Evolutionary conservation across 1,139 yeast genomes (phyloP).

Genomic region (Candida sanyaensis): DNA sequence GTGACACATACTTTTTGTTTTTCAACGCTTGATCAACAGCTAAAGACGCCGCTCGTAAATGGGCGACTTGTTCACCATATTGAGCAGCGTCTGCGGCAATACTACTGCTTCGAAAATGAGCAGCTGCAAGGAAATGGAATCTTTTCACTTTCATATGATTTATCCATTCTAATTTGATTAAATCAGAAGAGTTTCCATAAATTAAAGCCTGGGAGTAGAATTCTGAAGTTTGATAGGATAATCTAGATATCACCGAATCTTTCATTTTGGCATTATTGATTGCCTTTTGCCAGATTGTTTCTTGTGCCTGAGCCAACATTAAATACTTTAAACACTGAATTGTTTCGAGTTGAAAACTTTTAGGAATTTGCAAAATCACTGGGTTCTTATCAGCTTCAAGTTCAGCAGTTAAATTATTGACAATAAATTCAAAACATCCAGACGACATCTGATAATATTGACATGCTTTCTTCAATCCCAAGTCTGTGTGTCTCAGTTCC

Average conservation of each 20-base stretch:
- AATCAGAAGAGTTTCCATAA: conserved; percentile 49
- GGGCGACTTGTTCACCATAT: conserved; percentile 73
- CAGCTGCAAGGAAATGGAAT: conserved; percentile 68
- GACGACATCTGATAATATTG: conserved; percentile 69
- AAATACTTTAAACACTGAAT: conserved; percentile 35
- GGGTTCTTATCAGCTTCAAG: conserved; percentile 13
- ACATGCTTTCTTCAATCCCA: conserved; percentile 65
- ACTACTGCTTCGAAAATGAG: conserved; percentile 62
- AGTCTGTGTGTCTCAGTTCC: conserved; percentile 46
- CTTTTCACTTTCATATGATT: conserved; percentile 59
- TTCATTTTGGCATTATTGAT: conserved; percentile 50
- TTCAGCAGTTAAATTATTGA: conserved; percentile 12
- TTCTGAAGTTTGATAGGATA: conserved; percentile 63
- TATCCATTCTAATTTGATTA: conserved; percentile 63
- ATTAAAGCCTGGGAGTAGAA: conserved; percentile 53
- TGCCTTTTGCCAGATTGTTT: conserved; percentile 80
- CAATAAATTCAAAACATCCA: conserved; percentile 57
- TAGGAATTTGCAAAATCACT: conserved; percentile 12
- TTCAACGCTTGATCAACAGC: conserved; percentile 37
- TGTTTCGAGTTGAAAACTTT: conserved; percentile 30
- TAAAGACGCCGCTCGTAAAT: conserved; percentile 42
- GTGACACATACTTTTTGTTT: conserved; percentile 44
- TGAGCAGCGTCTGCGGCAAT: conserved; percentile 49
- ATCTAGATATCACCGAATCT: conserved; percentile 61
- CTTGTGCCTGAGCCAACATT: conserved; percentile 86